Evolutionary conservation across 2,329 filamentous ascomycete genomes (phyloP).

Genomic region (Penicillium verrucosum): DNA sequence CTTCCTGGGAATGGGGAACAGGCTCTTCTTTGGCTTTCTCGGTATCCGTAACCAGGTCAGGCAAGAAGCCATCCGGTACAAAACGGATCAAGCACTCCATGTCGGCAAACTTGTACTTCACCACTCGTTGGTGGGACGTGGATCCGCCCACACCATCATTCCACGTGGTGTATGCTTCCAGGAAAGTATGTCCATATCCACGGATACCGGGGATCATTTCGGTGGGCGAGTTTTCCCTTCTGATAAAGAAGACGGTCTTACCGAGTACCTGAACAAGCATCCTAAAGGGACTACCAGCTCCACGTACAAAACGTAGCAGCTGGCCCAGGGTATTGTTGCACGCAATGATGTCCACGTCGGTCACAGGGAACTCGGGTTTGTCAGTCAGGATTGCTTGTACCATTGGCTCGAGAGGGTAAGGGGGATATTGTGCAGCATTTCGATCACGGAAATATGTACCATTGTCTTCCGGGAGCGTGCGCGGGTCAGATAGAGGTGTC

Average conservation of each 20-base stretch:
- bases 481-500: slow-evolving; percentile 42
- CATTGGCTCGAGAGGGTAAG: slow-evolving; percentile 46
- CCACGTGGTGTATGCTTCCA: slow-evolving; percentile 65
- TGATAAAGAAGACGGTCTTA: slow-evolving; percentile 60
- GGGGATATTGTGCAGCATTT: slow-evolving; percentile 33
- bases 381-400: slow-evolving; percentile 43
- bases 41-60: slow-evolving; percentile 4
- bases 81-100: slow-evolving; percentile 54
- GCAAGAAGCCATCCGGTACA: slow-evolving; percentile 57
- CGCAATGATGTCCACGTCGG: slow-evolving; percentile 53
- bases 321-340: slow-evolving; percentile 62
- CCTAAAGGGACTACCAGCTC: slow-evolving; percentile 51
- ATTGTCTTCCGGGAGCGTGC: slow-evolving; percentile 43
- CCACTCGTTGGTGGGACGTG: slow-evolving; percentile 59
- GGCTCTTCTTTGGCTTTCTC: background rate
- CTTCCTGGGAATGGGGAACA: background rate
- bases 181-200: slow-evolving; percentile 66
- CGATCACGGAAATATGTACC: slow-evolving; percentile 48
- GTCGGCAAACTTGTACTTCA: slow-evolving; percentile 57
- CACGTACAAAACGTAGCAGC: slow-evolving; percentile 55
- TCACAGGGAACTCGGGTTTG: slow-evolving; percentile 36
- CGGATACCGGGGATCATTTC: slow-evolving; percentile 54
- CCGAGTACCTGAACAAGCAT: slow-evolving; percentile 57
- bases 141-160: slow-evolving; percentile 53
- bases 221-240: slow-evolving; percentile 58